A percentile compares a stretch with the other conserved stretches of the same genome.
Evolutionary conservation across 768 basidiomycete genomes (phyloP).

Genomic region (Termitomyces bulborhizus): DNA sequence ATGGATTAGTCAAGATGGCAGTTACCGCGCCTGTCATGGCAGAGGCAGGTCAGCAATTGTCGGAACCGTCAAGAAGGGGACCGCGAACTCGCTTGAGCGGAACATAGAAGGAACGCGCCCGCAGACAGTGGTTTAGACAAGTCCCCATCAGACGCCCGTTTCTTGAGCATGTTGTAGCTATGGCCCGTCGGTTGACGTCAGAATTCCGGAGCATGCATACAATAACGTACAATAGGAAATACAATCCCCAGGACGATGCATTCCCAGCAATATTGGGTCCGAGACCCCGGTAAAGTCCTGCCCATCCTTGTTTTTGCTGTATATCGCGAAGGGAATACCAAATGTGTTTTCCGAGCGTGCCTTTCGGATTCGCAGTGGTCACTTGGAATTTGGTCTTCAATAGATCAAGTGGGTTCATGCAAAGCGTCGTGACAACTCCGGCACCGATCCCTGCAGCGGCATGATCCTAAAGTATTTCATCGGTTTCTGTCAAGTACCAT

Average conservation of each 20-base stretch:
- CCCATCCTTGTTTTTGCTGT: conserved; percentile 68
- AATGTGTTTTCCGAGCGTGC: conserved; percentile 66
- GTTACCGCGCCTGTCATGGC: conserved; percentile 73
- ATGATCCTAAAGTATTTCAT: conserved; percentile 63
- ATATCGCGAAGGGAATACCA: conserved; percentile 72
- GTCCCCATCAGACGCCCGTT: conserved; percentile 63
- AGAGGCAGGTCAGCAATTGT: conserved; percentile 11
- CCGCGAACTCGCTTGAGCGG: conserved; percentile 93
- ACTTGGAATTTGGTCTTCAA: conserved; percentile 94
- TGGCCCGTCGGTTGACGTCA: not conserved
- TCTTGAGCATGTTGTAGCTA: conserved; percentile 94
- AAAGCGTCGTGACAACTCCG: conserved; percentile 85
- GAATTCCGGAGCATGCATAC: not conserved
- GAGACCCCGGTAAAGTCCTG: conserved; percentile 86
- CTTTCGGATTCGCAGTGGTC: conserved; percentile 55
- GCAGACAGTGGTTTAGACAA: conserved; percentile 64
- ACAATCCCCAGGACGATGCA: conserved; percentile 94
- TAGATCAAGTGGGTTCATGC: conserved; percentile 96
- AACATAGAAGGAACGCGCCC: conserved; percentile 77
- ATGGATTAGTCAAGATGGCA: conserved; percentile 91
- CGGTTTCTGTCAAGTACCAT: not conserved
- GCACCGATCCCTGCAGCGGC: conserved; percentile 91
- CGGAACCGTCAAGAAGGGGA: conserved; percentile 12
- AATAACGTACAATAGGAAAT: conserved; percentile 88
- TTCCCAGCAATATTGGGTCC: conserved; percentile 91